Conservation (phyloP, 1,139 yeast genomes). For the Diutina ranongensis region DNA sequence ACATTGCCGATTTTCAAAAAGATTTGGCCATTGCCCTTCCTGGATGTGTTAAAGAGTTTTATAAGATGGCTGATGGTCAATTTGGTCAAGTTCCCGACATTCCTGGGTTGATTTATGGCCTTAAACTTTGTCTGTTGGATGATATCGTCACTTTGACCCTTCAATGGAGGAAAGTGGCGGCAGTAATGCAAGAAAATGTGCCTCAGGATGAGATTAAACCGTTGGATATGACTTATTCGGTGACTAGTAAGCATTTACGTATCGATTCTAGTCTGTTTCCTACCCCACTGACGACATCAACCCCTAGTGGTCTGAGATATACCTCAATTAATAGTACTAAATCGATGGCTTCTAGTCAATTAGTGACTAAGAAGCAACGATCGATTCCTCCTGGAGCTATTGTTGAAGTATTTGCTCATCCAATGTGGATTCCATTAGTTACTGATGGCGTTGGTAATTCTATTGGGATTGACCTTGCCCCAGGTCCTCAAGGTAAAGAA, state of each 20-base stretch:
- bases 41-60: conserved; percentile 45
- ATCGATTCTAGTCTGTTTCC: not conserved
- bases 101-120: conserved; percentile 48
- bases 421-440: conserved; percentile 82
- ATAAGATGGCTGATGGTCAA: conserved; percentile 62
- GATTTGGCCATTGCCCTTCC: conserved; percentile 52
- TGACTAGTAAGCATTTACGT: not conserved
- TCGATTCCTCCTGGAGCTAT: conserved; percentile 67
- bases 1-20: conserved; percentile 51
- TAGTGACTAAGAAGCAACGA: conserved; percentile 35
- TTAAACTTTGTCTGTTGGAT: conserved; percentile 53
- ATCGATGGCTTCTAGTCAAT: not conserved
- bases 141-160: conserved; percentile 54
- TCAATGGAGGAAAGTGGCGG: conserved; percentile 52
- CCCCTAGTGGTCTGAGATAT: not conserved
- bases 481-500: conserved; percentile 15
- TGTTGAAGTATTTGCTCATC: conserved; percentile 68
- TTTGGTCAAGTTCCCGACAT: conserved; percentile 18
- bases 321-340: not conserved
- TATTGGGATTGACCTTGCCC: conserved; percentile 73
- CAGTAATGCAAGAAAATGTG: conserved; percentile 5
- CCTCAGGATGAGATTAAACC: not conserved
- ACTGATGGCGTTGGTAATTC: conserved; percentile 87
- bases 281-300: not conserved
- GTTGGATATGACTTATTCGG: not conserved